Evolutionary conservation across 331 rosid species (phyloP), one percentile per base, ranked within the genome.

Genomic region (Arachis monticola): DNA sequence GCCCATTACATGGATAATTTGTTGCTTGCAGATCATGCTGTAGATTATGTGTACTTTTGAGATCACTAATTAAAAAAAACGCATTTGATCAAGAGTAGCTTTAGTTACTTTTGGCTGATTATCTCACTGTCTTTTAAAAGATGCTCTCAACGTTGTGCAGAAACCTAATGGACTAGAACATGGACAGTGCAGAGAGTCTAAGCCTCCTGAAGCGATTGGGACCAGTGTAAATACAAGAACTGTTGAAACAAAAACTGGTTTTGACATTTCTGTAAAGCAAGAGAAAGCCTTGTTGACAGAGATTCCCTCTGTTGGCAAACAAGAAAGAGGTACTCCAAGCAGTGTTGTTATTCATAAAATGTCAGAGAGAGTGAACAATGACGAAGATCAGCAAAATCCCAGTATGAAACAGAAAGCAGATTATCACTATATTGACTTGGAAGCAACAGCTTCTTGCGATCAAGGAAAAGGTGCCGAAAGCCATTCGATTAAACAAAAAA

Each of bases 131-230:
- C 50, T 83, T 64, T 72, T 81, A 12, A 78, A 60, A 60, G 44
- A 53, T 40, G n/a, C 59, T 81, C n/a, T 80, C 60, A 8, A 8
- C 46, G 70, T 69, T 78, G 48, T 87, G 90, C 88, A 87, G 95
- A 80, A 69, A 74, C 88, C 76, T 83, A 17, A 77, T 57, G 67
- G 77, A 38, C 73, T 11, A 8, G 86, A 68, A 77, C 69, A 64
- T 77, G 81, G 76, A 68, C 72, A 50, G 42, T 77, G 13, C 62
- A 73, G 72, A 72, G 89, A 71, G 69, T 41, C 81, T 57, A 65
- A 73, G 51, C 60, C 80, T 70, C 64, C 66, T 13, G 78, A 77
- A 67, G 83, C 79, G 62, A 35, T 77, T 48, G 83, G 74, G 71
- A 46, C 77, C 40, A 53, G 73, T 75, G 72, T 69, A 65, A 68